These are phyloP conservation scores for Metarhizium anisopliae DNA, from an alignment of 2,329 filamentous ascomycete genomes.

Conservation along the genomic window DNA sequence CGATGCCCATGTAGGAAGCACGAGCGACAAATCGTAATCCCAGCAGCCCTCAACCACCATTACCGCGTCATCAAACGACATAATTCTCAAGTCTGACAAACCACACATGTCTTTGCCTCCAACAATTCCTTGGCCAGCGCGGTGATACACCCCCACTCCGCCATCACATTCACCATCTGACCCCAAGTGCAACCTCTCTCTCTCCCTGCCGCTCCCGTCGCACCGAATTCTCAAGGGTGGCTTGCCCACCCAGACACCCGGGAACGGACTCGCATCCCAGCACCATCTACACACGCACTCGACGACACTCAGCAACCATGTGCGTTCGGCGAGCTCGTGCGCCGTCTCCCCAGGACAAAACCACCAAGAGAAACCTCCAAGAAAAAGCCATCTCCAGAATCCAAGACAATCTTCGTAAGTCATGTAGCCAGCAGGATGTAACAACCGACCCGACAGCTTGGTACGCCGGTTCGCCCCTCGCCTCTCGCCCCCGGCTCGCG, in stretches of 20 bases:
- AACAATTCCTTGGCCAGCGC: not conserved
- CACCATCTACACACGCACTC: not conserved
- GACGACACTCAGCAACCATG: slow-evolving; percentile 1
- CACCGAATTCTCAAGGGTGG: not conserved
- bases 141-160: not conserved
- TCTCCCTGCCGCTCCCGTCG: too few relatives aligned
- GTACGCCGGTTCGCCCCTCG: not conserved
- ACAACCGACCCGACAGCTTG: not conserved
- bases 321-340: not conserved
- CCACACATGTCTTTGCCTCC: not conserved
- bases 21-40: not conserved
- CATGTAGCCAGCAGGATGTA: not conserved
- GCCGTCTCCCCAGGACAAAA: too few relatives aligned
- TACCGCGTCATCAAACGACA: too few relatives aligned
- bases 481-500: too few relatives aligned
- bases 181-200: not conserved
- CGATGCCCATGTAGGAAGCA: too few relatives aligned
- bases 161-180: not conserved
- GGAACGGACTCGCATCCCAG: not conserved
- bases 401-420: too few relatives aligned
- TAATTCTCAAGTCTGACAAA: not conserved
- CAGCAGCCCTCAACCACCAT: not conserved
- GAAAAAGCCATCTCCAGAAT: too few relatives aligned
- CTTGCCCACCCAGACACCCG: not conserved
- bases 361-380: too few relatives aligned